Evolutionary conservation across 2,329 filamentous ascomycete genomes (phyloP).

Genomic region (Calonectria fujianensis): DNA sequence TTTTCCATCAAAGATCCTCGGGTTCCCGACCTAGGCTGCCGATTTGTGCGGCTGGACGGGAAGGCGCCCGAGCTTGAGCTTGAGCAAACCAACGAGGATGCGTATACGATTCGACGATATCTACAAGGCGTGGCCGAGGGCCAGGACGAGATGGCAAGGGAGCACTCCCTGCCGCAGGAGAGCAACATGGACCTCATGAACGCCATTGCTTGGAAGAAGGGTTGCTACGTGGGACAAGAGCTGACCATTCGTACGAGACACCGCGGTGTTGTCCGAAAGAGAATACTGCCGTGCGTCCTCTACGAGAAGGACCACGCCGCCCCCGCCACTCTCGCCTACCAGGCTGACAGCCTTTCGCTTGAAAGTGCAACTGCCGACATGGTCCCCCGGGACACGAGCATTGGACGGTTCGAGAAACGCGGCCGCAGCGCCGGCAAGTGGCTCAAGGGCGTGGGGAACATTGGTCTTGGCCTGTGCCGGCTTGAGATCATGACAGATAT

Average conservation of each 20-base stretch:
- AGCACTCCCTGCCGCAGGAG: slow-evolving; percentile 87
- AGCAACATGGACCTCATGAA: slow-evolving; percentile 90
- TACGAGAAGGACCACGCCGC: slow-evolving; percentile 71
- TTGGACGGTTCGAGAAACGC: slow-evolving; percentile 71
- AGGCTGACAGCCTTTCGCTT: slow-evolving; percentile 56
- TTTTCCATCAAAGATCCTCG: slow-evolving; percentile 71
- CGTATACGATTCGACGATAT: slow-evolving; percentile 86
- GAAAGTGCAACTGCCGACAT: slow-evolving; percentile 58
- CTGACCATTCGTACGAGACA: slow-evolving; percentile 97
- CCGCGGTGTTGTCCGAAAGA: slow-evolving; percentile 93
- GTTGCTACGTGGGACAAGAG: slow-evolving; percentile 98
- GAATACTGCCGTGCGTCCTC: slow-evolving; percentile 87
- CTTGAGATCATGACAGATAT: slow-evolving; percentile 94
- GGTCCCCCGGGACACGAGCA: slow-evolving; percentile 68
- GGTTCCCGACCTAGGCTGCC: slow-evolving; percentile 73
- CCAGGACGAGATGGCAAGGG: slow-evolving; percentile 83
- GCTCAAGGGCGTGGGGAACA: slow-evolving; percentile 85
- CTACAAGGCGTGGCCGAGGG: slow-evolving; percentile 90
- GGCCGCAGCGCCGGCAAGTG: slow-evolving; percentile 88
- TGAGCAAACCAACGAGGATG: slow-evolving; percentile 69
- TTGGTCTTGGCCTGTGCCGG: slow-evolving; percentile 90
- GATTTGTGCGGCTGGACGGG: slow-evolving; percentile 63
- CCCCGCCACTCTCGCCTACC: slow-evolving; percentile 68
- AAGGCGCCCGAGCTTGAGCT: slow-evolving; percentile 63
- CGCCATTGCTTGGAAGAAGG: slow-evolving; percentile 94